These are phyloP conservation scores for Cunninghamia lanceolata DNA, from an alignment of 75 land plant species.

Conservation along the genomic window DNA sequence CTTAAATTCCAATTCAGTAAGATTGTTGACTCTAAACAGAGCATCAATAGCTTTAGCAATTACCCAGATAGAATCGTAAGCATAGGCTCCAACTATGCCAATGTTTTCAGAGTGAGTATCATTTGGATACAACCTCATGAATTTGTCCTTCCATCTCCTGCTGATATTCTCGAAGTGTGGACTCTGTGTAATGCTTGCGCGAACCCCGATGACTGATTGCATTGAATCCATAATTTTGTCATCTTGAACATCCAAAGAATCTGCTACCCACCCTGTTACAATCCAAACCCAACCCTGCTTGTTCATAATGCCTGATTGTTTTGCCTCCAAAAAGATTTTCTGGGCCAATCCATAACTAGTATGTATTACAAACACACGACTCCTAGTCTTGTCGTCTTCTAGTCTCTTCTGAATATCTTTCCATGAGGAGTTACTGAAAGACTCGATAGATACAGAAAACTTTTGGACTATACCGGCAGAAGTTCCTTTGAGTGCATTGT, in stretches of 20 bases:
- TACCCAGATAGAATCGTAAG: slow-evolving; percentile 17
- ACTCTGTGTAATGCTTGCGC: background rate
- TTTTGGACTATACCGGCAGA: background rate
- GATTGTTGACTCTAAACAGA: background rate
- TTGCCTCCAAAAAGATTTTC: background rate
- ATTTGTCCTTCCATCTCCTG: background rate
- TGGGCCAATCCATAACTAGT: background rate
- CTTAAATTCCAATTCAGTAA: background rate
- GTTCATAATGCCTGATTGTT: too few relatives aligned
- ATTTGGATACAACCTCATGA: background rate
- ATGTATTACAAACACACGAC: background rate
- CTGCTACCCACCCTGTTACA: background rate
- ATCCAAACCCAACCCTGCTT: background rate
- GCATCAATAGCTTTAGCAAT: background rate
- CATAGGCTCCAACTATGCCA: slow-evolving; percentile 9
- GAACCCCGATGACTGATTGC: background rate
- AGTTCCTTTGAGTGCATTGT: background rate
- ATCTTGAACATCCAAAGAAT: background rate
- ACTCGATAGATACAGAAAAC: background rate
- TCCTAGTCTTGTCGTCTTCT: background rate
- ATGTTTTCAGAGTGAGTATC: background rate
- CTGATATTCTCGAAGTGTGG: background rate
- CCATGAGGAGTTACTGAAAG: background rate
- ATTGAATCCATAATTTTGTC: background rate
- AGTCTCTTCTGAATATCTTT: too few relatives aligned